Conservation (phyloP, 2,329 filamentous ascomycete genomes). For the Colletotrichum brevisporum region DNA sequence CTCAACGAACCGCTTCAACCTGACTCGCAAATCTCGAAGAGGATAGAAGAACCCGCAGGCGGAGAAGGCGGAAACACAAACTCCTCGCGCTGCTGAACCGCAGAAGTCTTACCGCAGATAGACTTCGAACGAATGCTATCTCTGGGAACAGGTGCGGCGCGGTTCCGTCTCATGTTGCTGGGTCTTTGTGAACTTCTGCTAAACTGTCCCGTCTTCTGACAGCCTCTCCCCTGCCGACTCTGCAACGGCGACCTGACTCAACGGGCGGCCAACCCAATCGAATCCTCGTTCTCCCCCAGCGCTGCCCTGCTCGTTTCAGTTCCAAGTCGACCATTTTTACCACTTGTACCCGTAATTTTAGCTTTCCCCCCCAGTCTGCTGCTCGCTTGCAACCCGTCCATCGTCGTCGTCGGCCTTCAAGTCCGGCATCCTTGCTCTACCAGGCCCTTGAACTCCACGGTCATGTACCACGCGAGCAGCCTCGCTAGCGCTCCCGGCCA, state of each 20-base stretch:
- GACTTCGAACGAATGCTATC: background rate
- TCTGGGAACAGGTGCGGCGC: conserved; percentile 10
- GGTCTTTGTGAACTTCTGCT: background rate
- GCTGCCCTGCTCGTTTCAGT: conserved; percentile 21
- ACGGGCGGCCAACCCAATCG: conserved; percentile 3
- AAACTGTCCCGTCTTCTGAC: conserved; percentile 26
- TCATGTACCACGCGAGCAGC: background rate
- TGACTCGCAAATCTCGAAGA: conserved; percentile 17
- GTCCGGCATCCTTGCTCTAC: background rate
- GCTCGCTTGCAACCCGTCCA: background rate
- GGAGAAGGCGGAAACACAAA: no score
- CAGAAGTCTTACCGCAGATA: background rate
- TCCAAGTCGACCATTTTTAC: background rate
- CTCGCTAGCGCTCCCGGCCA: background rate
- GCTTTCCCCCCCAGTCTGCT: conserved; percentile 17
- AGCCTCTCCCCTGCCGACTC: conserved; percentile 26
- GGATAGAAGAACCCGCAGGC: background rate
- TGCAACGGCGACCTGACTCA: conserved; percentile 27
- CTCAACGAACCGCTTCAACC: background rate
- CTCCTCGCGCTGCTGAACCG: background rate
- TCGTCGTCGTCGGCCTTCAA: background rate
- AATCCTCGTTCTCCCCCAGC: background rate
- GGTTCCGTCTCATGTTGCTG: conserved; percentile 33
- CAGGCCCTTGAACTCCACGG: no score
- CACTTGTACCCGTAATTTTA: conserved; percentile 26